Conservation (phyloP, 129 eudicot genomes). For the Smallanthus sonchifolius region DNA sequence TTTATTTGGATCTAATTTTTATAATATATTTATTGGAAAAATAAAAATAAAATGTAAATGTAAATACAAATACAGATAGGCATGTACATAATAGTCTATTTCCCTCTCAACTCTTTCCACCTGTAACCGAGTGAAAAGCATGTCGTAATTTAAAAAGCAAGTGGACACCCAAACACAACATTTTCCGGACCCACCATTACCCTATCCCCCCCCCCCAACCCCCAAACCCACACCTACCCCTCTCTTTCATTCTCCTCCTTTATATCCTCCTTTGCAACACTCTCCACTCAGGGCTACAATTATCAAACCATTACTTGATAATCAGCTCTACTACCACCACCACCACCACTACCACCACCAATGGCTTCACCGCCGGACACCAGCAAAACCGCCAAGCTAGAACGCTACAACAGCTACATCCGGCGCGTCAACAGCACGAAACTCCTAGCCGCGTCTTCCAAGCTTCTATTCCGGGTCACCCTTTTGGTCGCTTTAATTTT, state of each 20-base stretch:
- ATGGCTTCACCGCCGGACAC: constrained; percentile 65
- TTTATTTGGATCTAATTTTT: not conserved
- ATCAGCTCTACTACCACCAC: not conserved
- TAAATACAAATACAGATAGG: constrained; percentile 17
- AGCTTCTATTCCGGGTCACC: constrained; percentile 80
- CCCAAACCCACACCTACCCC: not conserved
- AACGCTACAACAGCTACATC: constrained; percentile 83
- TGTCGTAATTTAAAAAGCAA: constrained; percentile 42
- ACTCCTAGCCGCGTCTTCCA: constrained; percentile 80
- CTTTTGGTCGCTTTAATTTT: constrained; percentile 59
- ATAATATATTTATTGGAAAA: not conserved
- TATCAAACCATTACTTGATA: constrained; percentile 14
- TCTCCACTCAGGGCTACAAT: constrained; percentile 37
- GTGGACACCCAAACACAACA: constrained; percentile 39
- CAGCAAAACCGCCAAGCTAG: constrained; percentile 78
- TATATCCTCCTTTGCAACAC: constrained; percentile 25
- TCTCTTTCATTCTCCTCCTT: constrained; percentile 13
- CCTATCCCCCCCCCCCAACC: not conserved
- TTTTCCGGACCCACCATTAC: constrained; percentile 23
- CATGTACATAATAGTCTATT: not conserved
- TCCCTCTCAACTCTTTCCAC: constrained; percentile 23
- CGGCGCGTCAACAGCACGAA: constrained; percentile 77
- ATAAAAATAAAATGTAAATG: not conserved
- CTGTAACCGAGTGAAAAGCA: constrained; percentile 46
- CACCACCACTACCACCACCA: not conserved